Evolutionary conservation across 108 stramenopile genomes (phyloP), one percentile per base, ranked within the genome.

Genomic region (Aurantiochytrium sp.): DNA sequence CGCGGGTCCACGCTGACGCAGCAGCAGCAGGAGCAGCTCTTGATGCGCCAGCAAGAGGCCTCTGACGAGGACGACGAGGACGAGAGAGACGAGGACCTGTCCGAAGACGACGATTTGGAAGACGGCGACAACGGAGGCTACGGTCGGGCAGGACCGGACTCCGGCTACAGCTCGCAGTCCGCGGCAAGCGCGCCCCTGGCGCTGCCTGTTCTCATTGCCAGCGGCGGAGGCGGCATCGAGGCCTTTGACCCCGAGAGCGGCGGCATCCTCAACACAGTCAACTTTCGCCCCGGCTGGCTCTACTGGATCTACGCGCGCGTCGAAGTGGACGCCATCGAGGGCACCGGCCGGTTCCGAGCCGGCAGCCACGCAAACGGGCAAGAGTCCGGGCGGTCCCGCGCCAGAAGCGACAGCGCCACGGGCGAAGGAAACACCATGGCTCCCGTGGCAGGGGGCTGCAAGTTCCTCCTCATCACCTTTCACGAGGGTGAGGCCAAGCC

Each of bases 301-400:
- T 83, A 83, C 76, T 83, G 76, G 76, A 83, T 83, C 28, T 83
- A 83, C 23, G 76, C 76, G 28, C 76, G 76, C 19, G 76, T 83
- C 28, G 76, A 83, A 16, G 76, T 83, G 45, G 76, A 83, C 49
- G n/a, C 45, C 10, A 83, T 83, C 51, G 76, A 83, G 51, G 76
- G 76, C 28, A 83, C 76, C 19, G 76, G 76, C 6, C 45, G 76
- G 6, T 83, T 83, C 28, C 76, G 76, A 12, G 45, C 76, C 12
- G 4, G 64, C 18, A 42, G 35, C 35, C 64, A 69, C 64, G 10
- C 18, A 28, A 28, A 28, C 18, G 25, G 25, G 25, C 35, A 42
- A 10, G 64, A 18, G 10, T 14, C 21, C 42, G 4, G 35, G 64
- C 35, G 35, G 35, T 35, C 35, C 35, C 35, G 35, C 35, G 35